Evolutionary conservation across 176 grass and related monocot species (phyloP), one percentile per base, ranked within the genome.

Genomic region (Ensete glaucum): DNA sequence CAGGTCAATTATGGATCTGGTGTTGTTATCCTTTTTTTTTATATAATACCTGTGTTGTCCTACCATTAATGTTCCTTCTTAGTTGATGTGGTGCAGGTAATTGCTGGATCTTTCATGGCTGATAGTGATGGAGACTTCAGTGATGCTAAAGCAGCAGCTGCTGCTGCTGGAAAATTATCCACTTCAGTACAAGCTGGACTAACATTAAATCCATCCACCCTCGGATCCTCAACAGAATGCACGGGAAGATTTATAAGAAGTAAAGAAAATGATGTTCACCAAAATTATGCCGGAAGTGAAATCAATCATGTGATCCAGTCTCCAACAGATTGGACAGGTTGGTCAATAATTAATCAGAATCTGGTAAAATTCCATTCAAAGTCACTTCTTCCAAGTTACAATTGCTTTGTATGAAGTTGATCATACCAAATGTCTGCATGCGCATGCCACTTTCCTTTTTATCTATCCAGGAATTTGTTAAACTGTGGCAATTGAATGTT

Each of bases 271-370:
- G 67, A 69, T 50, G 16, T 43, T 50, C 24, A 69, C 16, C 67
- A 50, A 48, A 69, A 9, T 20, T 7, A 50, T 69, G 29, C 14
- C 9, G 12, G 34, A 23, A 65, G 60, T 53, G 59, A 52, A 77
- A 77, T 52, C 6, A 64, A 25, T 66, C 60, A 65, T 52, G 20
- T 77, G 19, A 9, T 66, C 8, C 58, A 77, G 26, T 64, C 43
- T 77, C 48, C 75, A 52, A 26, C 21, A 16, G 75, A 77, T 64
- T 77, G 75, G 75, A 65, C 56, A 77, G 75, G 75, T 77, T 10
- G 11, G 60, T 77, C 5, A 13, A 2, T 12, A 52, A 9, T 52
- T 8, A 2, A 52, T 71, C 52, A 27, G 11, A 26, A 12, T 64
- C 62, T 64, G 22, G 20, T 14, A 67, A 34, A 67, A 8, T 25